phyloP scores from a whole-genome alignment of 768 basidiomycete species.

The Lyophyllum shimeji region DNA sequence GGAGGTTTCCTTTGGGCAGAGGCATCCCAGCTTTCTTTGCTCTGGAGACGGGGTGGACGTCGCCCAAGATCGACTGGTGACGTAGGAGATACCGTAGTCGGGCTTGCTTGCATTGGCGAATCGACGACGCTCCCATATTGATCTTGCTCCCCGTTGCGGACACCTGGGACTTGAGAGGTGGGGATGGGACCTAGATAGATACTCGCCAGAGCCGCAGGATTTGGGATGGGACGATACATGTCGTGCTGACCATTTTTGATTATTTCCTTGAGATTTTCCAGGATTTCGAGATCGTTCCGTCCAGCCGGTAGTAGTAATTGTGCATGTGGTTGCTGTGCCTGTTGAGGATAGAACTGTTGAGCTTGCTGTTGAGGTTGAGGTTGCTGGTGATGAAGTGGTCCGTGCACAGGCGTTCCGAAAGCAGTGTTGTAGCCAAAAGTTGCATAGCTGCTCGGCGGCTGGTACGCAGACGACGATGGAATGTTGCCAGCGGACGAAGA shows the following conservation, averaged over 20 bases:
- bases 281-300: constrained; percentile 67
- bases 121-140: constrained; percentile 16
- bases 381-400: constrained; percentile 26
- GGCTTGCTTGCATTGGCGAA: constrained; percentile 35
- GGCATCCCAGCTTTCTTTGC: constrained; percentile 27
- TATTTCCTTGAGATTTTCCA: constrained; percentile 71
- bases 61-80: constrained; percentile 23
- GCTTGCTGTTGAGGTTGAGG: constrained; percentile 21
- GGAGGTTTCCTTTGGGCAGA: constrained; percentile 17
- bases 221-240: constrained; percentile 63
- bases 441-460: constrained; percentile 33
- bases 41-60: constrained; percentile 24
- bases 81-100: constrained; percentile 20
- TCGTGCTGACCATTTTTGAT: constrained; percentile 77
- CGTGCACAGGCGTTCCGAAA: constrained; percentile 31
- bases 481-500: constrained; percentile 29
- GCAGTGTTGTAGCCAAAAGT: constrained; percentile 33
- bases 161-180: constrained; percentile 17
- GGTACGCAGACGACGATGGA: constrained; percentile 29
- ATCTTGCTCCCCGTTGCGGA: constrained; percentile 20
- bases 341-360: constrained; percentile 21
- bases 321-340: constrained; percentile 18
- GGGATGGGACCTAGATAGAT: constrained; percentile 60
- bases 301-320: constrained; percentile 42
- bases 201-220: constrained; percentile 61